phyloP scores from a whole-genome alignment of 1,284 basidiomycete genomes.

The Rhodotorula mucilaginosa region DNA sequence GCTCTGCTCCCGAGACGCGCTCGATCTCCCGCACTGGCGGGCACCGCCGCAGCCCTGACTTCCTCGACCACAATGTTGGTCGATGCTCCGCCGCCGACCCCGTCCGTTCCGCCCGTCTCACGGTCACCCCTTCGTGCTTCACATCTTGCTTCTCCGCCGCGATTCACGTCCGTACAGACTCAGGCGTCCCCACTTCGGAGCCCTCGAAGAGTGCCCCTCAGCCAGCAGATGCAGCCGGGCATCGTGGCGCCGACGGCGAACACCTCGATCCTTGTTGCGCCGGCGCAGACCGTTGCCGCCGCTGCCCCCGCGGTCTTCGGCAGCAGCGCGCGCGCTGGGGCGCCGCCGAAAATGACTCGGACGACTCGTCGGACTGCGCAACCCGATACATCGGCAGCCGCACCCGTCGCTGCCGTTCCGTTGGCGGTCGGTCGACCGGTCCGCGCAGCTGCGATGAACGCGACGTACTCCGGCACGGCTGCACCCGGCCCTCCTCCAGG shows the following conservation, averaged over 20 bases:
- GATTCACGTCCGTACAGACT: background rate
- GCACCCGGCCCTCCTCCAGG: background rate
- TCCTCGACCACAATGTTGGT: background rate
- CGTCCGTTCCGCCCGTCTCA: background rate
- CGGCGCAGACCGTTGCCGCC: background rate
- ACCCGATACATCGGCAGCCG: background rate
- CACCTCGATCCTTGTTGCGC: background rate
- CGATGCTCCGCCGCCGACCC: background rate
- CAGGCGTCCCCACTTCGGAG: constrained; percentile 18
- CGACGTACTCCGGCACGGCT: background rate
- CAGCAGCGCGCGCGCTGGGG: background rate
- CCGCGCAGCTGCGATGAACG: background rate
- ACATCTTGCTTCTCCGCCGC: constrained; percentile 1
- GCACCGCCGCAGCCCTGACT: background rate
- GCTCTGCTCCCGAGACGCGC: background rate
- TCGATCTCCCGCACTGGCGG: background rate
- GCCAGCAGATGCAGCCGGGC: background rate
- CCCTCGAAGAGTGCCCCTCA: constrained; percentile 18
- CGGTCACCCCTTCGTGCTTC: background rate
- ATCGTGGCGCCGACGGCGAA: background rate
- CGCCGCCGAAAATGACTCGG: background rate
- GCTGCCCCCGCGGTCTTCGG: background rate
- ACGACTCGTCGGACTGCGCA: constrained; percentile 13
- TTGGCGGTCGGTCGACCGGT: background rate
- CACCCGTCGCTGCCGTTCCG: background rate